Evolutionary conservation across 768 basidiomycete species (phyloP), one percentile per base, ranked within the genome.

Genomic region (Coprinellus micaceus): DNA sequence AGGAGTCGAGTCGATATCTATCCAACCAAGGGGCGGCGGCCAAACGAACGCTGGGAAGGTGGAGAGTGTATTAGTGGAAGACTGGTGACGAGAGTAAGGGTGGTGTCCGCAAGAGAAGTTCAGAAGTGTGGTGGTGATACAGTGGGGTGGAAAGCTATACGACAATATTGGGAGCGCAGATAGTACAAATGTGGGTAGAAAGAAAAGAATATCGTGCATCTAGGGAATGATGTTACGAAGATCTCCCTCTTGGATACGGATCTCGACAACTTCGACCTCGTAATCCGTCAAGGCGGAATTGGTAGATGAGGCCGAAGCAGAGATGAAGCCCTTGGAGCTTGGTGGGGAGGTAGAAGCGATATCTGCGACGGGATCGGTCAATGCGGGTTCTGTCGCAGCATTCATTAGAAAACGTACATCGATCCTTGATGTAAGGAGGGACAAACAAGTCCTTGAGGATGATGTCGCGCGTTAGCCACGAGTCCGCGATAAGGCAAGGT

Each of bases 231-330:
- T 86, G 57, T 83, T 81, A 67, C 84, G 81, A 49, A 91, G 73
- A 63, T 93, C 91, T 50, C 82, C 87, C 64, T 90, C 90, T 60
- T 81, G 77, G 58, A 93, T 88, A 57, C 90, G 80, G 68, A 93
- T 94, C 74, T 91, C 89, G 62, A 89, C 91, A 36, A 92, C 90
- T 69, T 93, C 90, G 58, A 92, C 84, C 66, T 91, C 89, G 61
- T 89, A 91, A 63, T 89, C 88, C 59, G 80, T 82, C 60, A 88
- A 70, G 53, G 81, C 81, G 44, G 84, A 82, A 68, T 82, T 82
- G 47, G 80, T 81, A 50, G 88, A 86, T 12, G 87, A 85, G 37
- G 81, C 80, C 41, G 87, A 87, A 50, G 83, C 82, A 55, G 85
- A 85, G 63, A 85, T 74, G 69, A 85, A 86, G 57, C 84, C 82